Percentiles rank a stretch among this genome's conserved stretches.
Evolutionary conservation across 352 stramenopile genomes (phyloP).

Genomic region (Pythium utonaiense): DNA sequence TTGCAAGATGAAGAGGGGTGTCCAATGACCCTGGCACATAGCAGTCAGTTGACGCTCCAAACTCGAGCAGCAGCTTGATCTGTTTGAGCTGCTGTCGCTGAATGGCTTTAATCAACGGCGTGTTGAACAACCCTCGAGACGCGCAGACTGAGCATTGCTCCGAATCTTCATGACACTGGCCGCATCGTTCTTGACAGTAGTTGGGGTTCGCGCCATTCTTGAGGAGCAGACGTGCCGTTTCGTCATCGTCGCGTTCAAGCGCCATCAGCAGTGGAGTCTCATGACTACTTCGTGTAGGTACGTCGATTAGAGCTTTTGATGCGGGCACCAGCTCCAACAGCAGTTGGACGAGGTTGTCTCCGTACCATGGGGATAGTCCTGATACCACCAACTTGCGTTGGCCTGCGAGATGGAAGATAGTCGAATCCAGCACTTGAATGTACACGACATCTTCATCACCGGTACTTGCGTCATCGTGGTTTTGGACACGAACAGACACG

Average conservation of each 20-base stretch:
- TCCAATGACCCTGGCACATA: slow-evolving; percentile 26
- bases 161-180: slow-evolving; percentile 23
- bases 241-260: slow-evolving; percentile 33
- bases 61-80: slow-evolving; percentile 33
- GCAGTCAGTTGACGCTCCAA: slow-evolving; percentile 36
- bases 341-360: slow-evolving; percentile 38
- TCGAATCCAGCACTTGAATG: slow-evolving; percentile 8
- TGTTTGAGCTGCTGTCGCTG: slow-evolving; percentile 25
- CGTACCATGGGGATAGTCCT: slow-evolving; percentile 45
- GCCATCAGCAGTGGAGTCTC: slow-evolving; percentile 54
- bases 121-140: slow-evolving; percentile 25
- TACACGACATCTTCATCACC: not conserved
- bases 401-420: slow-evolving; percentile 8
- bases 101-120: slow-evolving; percentile 35
- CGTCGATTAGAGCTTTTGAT: slow-evolving; percentile 35
- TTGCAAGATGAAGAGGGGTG: slow-evolving; percentile 43
- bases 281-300: slow-evolving; percentile 31
- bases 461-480: not conserved
- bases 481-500: not conserved
- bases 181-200: slow-evolving; percentile 25
- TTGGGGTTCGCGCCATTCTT: slow-evolving; percentile 37
- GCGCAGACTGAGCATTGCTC: slow-evolving; percentile 28
- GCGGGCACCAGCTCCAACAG: slow-evolving; percentile 36
- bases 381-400: not conserved
- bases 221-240: slow-evolving; percentile 33